These are phyloP conservation scores for Amphicarpaea edgeworthii DNA, from an alignment of 306 rosid species.

Conservation along the genomic window DNA sequence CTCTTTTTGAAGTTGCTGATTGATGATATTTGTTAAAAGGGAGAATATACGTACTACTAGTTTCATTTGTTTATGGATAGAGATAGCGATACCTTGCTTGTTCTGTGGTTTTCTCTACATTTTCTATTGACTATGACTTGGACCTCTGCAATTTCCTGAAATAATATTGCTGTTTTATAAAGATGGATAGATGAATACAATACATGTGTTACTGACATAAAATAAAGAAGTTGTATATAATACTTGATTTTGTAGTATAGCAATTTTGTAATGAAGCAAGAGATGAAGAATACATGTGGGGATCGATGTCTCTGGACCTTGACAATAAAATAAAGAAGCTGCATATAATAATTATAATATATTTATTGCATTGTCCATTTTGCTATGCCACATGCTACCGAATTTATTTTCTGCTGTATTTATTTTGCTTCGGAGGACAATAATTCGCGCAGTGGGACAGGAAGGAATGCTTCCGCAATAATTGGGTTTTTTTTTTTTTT, in stretches of 20 bases:
- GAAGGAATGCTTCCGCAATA: conserved; percentile 34
- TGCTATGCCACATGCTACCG: not conserved
- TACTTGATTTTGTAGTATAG: no score
- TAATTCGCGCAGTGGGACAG: conserved; percentile 34
- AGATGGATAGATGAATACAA: no score
- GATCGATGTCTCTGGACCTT: no score
- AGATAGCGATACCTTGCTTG: not conserved
- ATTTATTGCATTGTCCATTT: conserved; percentile 8
- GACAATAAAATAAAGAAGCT: not conserved
- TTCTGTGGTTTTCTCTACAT: no score
- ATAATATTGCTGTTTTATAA: no score
- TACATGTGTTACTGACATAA: no score
- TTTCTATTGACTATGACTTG: not conserved
- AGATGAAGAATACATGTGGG: no score
- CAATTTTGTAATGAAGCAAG: no score
- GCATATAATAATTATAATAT: not conserved
- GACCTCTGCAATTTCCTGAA: not conserved
- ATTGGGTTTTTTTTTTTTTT: not conserved
- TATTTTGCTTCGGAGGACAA: conserved; percentile 20
- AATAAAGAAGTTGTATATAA: not conserved
- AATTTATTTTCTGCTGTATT: conserved; percentile 3
- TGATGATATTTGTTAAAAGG: not conserved
- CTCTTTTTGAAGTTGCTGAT: not conserved
- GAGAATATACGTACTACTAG: not conserved
- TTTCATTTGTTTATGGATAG: not conserved